Base-by-base conservation (phyloP, 495 filamentous ascomycete species). In the Lasiosphaeria miniovina region DNA sequence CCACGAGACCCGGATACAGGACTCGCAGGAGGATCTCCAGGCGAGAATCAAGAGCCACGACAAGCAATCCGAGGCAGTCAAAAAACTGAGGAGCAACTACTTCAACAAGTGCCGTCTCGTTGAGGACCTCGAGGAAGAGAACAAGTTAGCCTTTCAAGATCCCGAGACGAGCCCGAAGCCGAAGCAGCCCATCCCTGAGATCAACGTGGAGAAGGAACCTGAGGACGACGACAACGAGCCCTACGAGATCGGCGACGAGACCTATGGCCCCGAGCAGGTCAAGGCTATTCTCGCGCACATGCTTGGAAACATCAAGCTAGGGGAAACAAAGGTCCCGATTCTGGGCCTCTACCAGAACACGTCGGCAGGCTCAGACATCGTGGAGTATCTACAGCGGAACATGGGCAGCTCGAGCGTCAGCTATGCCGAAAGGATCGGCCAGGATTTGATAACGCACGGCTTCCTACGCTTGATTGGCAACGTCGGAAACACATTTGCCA, bases 101-200 rank as follows among this genome's bases (percentile, higher is more conserved):
- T 99, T 96, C 83, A 98, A 96, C 78, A 98, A 97, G 75, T 99
- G 94, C 68, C 89, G 94, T 49, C 82, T 96, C 48, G 87, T 97
- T 6, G 94, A 99, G 72, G 94, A 99, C 68, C 74, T 97, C 55
- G 95, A 98, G 66, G 94, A 99, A 74, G 94, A 99, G 81, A 96
- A 96, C 69, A 97, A 98, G 74, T 84, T 99, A 11, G 93, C 91
- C 36, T 97, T 98, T 71, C 91, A 97, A 68, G 90, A 90, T 61
- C 91, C 93, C 2, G 75, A 79, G 59, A 69, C 59, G 35, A 81
- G 79, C 66, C 79, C 82, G 12, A 78, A 81, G 58, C 65, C 74
- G 63, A 72, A 73, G 64, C 62, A 75, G 65, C 70, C 75, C 57
- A 77, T 80, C 61, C 82, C 81, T 49, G 80, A 82, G 65, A 87